Percentiles rank a stretch among this genome's conserved stretches.
Conservation (phyloP, 1,284 basidiomycete genomes). For the Ustilago xerochloae region DNA sequence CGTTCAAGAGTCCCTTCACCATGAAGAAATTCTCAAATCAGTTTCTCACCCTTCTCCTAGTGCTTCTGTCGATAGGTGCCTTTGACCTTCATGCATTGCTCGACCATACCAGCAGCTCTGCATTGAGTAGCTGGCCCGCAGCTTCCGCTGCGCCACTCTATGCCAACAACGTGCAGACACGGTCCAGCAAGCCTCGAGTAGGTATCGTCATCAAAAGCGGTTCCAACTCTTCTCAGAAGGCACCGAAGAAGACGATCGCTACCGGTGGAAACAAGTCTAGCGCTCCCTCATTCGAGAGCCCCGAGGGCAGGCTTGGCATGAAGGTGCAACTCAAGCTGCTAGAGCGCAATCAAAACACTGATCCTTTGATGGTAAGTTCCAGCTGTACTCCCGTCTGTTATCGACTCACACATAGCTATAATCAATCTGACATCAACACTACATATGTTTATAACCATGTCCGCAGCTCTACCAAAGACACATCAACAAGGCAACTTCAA, state of each 20-base stretch:
- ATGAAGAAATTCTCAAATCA: constrained; percentile 47
- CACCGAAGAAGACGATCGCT: constrained; percentile 16
- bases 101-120: background rate
- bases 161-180: background rate
- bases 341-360: constrained; percentile 3
- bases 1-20: background rate
- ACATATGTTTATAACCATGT: too few species aligned
- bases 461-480: constrained; percentile 55
- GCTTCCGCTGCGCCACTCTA: constrained; percentile 21
- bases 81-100: constrained; percentile 31
- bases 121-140: constrained; percentile 12
- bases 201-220: constrained; percentile 45
- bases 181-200: constrained; percentile 31
- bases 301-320: constrained; percentile 30
- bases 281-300: constrained; percentile 11
- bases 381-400: background rate
- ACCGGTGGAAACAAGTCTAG: constrained; percentile 10
- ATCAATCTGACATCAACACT: too few species aligned
- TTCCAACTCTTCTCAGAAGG: background rate
- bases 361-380: constrained; percentile 47
- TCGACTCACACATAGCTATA: background rate
- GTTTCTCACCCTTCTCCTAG: constrained; percentile 50
- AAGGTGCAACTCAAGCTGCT: constrained; percentile 46
- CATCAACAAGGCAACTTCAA: constrained; percentile 52
- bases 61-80: constrained; percentile 49